A percentile compares a stretch with the other conserved stretches of the same genome.
Conservation (phyloP, 2,329 filamentous ascomycete species). For the Botryosphaeria agaves region DNA sequence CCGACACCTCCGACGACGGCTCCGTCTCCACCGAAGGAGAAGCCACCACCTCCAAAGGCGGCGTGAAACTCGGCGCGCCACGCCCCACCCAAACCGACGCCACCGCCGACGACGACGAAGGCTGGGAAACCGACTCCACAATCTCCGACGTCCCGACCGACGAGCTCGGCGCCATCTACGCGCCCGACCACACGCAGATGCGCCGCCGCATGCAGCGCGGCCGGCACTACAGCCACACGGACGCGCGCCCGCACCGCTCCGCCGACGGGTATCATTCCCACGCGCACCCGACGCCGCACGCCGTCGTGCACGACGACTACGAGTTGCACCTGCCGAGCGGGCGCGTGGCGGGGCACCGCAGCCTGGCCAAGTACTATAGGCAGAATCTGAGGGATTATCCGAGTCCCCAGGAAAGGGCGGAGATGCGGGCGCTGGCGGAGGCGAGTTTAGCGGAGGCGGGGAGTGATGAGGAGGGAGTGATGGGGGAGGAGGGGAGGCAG, state of each 20-base stretch:
- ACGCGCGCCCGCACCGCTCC: conserved; percentile 55
- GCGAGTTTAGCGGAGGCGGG: conserved; percentile 29
- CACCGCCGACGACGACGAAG: conserved; percentile 47
- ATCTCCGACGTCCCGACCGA: conserved; percentile 69
- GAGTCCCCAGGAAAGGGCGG: conserved; percentile 52
- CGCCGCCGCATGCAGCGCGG: conserved; percentile 57
- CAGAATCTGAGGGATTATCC: conserved; percentile 85
- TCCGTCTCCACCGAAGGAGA: conserved; percentile 23
- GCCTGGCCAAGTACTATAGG: conserved; percentile 71
- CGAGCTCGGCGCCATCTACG: conserved; percentile 63
- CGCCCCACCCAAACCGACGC: conserved; percentile 40
- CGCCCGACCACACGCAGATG: conserved; percentile 52
- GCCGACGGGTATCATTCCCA: conserved; percentile 69
- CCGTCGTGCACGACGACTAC: conserved; percentile 80
- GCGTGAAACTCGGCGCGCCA: conserved; percentile 52
- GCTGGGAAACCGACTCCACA: conserved; percentile 92
- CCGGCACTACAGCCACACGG: conserved; percentile 55
- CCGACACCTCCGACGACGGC: conserved; percentile 40
- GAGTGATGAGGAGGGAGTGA: conserved; percentile 22
- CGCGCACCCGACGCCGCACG: conserved; percentile 52
- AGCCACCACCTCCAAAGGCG: conserved; percentile 27
- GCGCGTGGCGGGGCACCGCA: conserved; percentile 76
- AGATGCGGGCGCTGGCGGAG: conserved; percentile 45
- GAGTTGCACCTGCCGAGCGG: conserved; percentile 88
- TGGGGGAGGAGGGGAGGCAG: conserved; percentile 7